phyloP scores from a whole-genome alignment of 2,329 filamentous ascomycete species.

The Zopfia rhizophila region DNA sequence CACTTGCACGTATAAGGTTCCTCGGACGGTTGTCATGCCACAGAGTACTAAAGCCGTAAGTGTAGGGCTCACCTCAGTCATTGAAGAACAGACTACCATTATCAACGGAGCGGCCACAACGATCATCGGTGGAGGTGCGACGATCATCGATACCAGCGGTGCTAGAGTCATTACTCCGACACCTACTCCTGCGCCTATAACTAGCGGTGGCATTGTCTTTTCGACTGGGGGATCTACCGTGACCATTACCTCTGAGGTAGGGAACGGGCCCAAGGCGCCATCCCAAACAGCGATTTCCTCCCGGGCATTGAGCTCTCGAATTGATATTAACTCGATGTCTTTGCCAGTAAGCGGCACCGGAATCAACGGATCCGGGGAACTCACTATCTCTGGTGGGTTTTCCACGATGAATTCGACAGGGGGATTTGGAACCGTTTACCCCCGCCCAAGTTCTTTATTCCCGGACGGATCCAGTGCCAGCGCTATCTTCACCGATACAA shows the following conservation, averaged over 20 bases:
- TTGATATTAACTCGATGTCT: constrained; percentile 19
- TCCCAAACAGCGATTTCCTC: constrained; percentile 6
- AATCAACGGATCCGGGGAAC: constrained; percentile 1
- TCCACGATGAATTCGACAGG: too few species aligned
- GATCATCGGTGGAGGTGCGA: constrained; percentile 35
- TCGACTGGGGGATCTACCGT: constrained; percentile 34
- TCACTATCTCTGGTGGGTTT: constrained; percentile 1
- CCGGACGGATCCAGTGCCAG: too few species aligned
- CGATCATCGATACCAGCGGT: constrained; percentile 23
- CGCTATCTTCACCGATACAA: background rate
- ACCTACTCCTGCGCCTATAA: constrained; percentile 36
- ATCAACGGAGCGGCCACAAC: constrained; percentile 34
- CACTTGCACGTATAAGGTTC: constrained; percentile 34
- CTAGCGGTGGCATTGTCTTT: constrained; percentile 29
- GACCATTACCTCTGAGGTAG: constrained; percentile 28
- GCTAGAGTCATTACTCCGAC: constrained; percentile 28
- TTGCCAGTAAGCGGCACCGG: background rate
- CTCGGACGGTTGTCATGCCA: constrained; percentile 33
- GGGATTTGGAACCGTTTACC: too few species aligned
- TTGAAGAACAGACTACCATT: constrained; percentile 32
- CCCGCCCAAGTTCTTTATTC: too few species aligned
- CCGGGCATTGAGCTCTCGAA: constrained; percentile 2
- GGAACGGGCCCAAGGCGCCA: constrained; percentile 11
- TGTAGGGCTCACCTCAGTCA: constrained; percentile 17
- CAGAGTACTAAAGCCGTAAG: constrained; percentile 17